These are phyloP conservation scores for Grigorovia yakushimaensis DNA, from an alignment of 805 yeast genomes.

Conservation along the genomic window DNA sequence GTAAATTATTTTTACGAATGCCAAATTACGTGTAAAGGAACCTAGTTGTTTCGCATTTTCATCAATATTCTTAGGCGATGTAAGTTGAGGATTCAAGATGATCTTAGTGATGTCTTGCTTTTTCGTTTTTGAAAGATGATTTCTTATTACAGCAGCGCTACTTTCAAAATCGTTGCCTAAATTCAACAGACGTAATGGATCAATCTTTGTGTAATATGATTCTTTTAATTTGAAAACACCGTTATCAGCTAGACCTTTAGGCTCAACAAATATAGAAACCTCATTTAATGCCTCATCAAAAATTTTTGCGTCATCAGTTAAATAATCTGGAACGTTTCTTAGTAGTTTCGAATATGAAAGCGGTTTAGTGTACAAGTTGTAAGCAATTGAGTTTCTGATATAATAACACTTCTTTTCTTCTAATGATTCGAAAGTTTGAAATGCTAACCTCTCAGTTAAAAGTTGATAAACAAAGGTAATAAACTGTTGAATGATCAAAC, in stretches of 20 bases:
- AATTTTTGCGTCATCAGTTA: constrained; percentile 29
- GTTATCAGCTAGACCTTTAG: constrained; percentile 54
- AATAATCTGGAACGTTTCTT: constrained; percentile 26
- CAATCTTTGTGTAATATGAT: constrained; percentile 37
- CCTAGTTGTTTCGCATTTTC: constrained; percentile 36
- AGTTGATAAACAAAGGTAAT: constrained; percentile 59
- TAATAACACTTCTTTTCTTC: constrained; percentile 24
- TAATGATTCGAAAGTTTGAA: constrained; percentile 34
- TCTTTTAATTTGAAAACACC: constrained; percentile 57
- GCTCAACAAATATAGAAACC: constrained; percentile 51
- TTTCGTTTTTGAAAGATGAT: constrained; percentile 34
- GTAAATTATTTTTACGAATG: constrained; percentile 47
- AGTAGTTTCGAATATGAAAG: constrained; percentile 43
- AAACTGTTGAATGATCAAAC: constrained; percentile 70
- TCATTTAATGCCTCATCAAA: constrained; percentile 47
- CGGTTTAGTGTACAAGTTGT: constrained; percentile 43
- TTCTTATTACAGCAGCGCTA: constrained; percentile 38
- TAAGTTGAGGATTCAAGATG: constrained; percentile 40
- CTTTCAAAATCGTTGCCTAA: constrained; percentile 44
- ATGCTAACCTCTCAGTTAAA: constrained; percentile 57
- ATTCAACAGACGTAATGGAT: constrained; percentile 43
- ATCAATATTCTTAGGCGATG: constrained; percentile 20
- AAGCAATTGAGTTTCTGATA: constrained; percentile 37
- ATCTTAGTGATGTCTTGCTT: constrained; percentile 33
- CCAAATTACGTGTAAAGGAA: constrained; percentile 39